Evolutionary conservation across 176 grass and related monocot genomes (phyloP).

Genomic region (Dactylis glomerata): DNA sequence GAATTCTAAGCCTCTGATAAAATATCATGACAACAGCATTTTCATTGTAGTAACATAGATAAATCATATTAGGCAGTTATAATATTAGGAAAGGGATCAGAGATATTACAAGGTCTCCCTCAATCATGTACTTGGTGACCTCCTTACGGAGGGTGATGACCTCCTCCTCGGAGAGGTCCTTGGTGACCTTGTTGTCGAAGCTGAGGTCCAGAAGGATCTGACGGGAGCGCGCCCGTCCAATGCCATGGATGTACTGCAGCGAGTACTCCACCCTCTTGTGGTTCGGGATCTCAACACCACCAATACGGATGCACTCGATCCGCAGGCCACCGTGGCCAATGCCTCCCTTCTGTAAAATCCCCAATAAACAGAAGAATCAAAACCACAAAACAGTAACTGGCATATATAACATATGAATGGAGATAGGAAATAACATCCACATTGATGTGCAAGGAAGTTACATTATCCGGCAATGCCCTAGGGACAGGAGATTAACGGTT

Average conservation of each 20-base stretch:
- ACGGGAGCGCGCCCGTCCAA: constrained; percentile 63
- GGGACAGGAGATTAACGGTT: neutral
- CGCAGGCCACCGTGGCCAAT: constrained; percentile 46
- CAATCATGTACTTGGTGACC: constrained; percentile 90
- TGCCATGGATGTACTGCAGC: constrained; percentile 87
- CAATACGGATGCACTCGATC: constrained; percentile 86
- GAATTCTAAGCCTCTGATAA: neutral
- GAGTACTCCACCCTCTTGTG: constrained; percentile 90
- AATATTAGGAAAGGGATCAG: neutral
- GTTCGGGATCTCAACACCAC: constrained; percentile 93
- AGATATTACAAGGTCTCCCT: constrained; percentile 78
- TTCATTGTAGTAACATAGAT: neutral
- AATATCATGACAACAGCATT: neutral
- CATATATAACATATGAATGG: neutral
- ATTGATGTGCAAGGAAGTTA: neutral
- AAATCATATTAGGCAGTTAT: neutral
- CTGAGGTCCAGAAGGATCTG: constrained; percentile 78
- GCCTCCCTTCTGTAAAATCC: constrained; percentile 31
- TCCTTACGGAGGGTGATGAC: constrained; percentile 86
- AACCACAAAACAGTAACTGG: neutral
- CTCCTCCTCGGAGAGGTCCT: constrained; percentile 80
- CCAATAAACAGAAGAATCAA: constrained; percentile 25
- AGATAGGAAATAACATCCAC: neutral
- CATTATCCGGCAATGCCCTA: neutral
- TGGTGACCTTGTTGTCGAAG: constrained; percentile 79